These are phyloP conservation scores for Trichoderma lentiforme DNA, from an alignment of 2,329 filamentous ascomycete genomes.

Conservation along the genomic window DNA sequence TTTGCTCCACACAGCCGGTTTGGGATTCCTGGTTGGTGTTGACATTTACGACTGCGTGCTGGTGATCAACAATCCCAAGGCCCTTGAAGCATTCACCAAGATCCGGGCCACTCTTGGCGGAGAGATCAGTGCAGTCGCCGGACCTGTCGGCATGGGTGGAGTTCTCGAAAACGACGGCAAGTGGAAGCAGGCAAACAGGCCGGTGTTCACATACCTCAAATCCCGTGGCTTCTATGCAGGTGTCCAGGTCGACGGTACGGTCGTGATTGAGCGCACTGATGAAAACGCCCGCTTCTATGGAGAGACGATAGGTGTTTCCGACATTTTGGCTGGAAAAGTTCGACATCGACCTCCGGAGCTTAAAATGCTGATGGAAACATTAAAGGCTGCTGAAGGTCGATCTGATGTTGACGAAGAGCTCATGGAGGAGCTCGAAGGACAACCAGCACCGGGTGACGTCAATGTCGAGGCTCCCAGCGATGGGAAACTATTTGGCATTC, in stretches of 20 bases:
- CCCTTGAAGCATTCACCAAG: conserved; percentile 65
- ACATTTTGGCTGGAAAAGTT: conserved; percentile 37
- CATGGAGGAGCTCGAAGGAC: conserved; percentile 28
- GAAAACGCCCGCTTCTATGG: conserved; percentile 79
- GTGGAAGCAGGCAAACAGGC: conserved; percentile 41
- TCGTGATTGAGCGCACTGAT: conserved; percentile 71
- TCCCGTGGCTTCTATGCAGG: conserved; percentile 75
- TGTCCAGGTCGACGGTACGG: conserved; percentile 75
- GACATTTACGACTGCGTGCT: conserved; percentile 76
- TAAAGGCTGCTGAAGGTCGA: conserved; percentile 38
- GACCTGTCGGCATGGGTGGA: conserved; percentile 57
- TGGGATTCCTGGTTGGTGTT: conserved; percentile 69
- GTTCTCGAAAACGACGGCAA: conserved; percentile 43
- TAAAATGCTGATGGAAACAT: conserved; percentile 38
- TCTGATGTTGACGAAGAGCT: conserved; percentile 26
- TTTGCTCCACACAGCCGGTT: conserved; percentile 64
- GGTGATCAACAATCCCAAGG: conserved; percentile 67
- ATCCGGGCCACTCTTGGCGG: conserved; percentile 66
- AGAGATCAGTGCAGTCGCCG: conserved; percentile 65
- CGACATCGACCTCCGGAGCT: conserved; percentile 39
- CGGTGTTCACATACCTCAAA: conserved; percentile 80
- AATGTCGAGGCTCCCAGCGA: conserved; percentile 29
- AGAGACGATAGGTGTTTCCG: conserved; percentile 37
- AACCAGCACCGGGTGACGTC: conserved; percentile 33
- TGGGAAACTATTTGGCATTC: conserved; percentile 35